Evolutionary conservation across 306 rosid species (phyloP).

Genomic region (Rubus parviflorus): DNA sequence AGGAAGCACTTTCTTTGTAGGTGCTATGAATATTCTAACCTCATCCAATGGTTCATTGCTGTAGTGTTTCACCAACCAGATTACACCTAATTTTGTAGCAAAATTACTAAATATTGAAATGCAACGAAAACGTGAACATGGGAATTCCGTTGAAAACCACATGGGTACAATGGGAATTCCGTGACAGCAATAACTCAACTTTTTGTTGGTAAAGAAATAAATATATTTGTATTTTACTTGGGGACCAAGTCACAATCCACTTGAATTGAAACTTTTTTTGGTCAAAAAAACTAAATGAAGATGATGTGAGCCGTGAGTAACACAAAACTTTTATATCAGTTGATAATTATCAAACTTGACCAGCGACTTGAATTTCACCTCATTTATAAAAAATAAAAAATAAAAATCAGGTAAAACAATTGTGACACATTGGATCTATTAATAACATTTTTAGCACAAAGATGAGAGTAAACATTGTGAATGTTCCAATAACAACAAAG

Average conservation of each 20-base stretch:
- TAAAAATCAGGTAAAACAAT: too few relatives aligned
- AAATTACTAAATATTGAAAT: neutral
- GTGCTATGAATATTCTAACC: neutral
- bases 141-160: neutral
- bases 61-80: neutral
- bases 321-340: neutral
- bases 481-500: too few relatives aligned
- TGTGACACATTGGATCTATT: too few relatives aligned
- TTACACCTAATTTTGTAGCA: neutral
- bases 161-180: slow-evolving; percentile 29
- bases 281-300: neutral
- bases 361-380: neutral
- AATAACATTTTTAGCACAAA: too few relatives aligned
- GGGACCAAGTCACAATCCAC: slow-evolving; percentile 24
- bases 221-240: neutral
- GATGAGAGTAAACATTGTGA: too few relatives aligned
- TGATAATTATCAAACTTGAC: neutral
- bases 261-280: neutral
- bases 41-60: neutral
- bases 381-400: neutral
- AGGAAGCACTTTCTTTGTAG: neutral
- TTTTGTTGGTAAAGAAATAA: neutral
- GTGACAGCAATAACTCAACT: neutral
- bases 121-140: neutral
- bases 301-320: slow-evolving; percentile 25